Evolutionary conservation across 352 stramenopile species (phyloP).

Genomic region (Pythium insidiosum): DNA sequence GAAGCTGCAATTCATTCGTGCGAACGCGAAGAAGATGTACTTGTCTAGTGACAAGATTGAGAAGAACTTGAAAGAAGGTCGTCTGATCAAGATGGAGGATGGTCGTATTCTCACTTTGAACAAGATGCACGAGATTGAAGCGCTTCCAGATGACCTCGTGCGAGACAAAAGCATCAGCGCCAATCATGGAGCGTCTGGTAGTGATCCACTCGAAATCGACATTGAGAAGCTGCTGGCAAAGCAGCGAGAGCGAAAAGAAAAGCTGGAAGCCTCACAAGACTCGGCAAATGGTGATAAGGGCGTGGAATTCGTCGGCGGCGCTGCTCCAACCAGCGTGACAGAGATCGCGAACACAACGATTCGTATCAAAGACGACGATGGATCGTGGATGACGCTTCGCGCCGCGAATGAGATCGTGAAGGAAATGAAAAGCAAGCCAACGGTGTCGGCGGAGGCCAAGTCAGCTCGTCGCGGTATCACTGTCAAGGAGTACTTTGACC

Average conservation of each 20-base stretch:
- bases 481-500: constrained; percentile 84
- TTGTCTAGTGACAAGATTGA: constrained; percentile 77
- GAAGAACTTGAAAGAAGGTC: constrained; percentile 69
- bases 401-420: constrained; percentile 72
- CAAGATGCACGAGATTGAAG: constrained; percentile 78
- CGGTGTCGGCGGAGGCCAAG: constrained; percentile 63
- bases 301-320: constrained; percentile 69
- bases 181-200: constrained; percentile 15
- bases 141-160: constrained; percentile 68
- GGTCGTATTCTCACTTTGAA: constrained; percentile 82
- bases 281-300: constrained; percentile 35
- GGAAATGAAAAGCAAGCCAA: constrained; percentile 57
- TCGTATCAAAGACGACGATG: constrained; percentile 78
- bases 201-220: constrained; percentile 70
- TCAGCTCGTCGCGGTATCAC: constrained; percentile 66
- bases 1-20: constrained; percentile 75
- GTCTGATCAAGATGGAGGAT: constrained; percentile 59
- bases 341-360: constrained; percentile 74
- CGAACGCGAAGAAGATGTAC: constrained; percentile 82
- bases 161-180: constrained; percentile 30
- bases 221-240: constrained; percentile 68
- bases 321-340: constrained; percentile 40
- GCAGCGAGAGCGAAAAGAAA: constrained; percentile 47
- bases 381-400: constrained; percentile 77
- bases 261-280: too few species aligned